Conservation (phyloP, 331 rosid genomes). For the Malus hybrid region DNA sequence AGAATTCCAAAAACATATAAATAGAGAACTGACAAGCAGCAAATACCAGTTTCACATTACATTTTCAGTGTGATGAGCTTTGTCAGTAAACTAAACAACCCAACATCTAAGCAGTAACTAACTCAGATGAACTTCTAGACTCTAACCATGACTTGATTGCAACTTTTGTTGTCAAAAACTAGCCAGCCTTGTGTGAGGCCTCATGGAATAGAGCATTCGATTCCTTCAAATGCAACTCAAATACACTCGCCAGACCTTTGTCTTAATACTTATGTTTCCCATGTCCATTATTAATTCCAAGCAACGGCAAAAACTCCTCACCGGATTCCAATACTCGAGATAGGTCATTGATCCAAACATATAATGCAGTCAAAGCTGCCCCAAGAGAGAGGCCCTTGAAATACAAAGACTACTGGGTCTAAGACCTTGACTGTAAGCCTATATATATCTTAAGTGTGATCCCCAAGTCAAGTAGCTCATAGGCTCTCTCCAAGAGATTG, state of each 20-base stretch:
- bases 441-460: slow-evolving; percentile 45
- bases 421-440: slow-evolving; percentile 52
- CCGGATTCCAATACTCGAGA: slow-evolving; percentile 51
- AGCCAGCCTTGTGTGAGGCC: slow-evolving; percentile 63
- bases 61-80: too few species aligned
- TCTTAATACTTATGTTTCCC: slow-evolving; percentile 63
- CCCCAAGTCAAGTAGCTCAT: slow-evolving; percentile 54
- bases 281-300: slow-evolving; percentile 68
- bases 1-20: slow-evolving; percentile 10
- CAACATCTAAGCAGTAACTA: slow-evolving; percentile 29
- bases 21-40: slow-evolving; percentile 9
- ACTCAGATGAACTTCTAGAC: slow-evolving; percentile 41
- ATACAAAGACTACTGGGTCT: slow-evolving; percentile 65
- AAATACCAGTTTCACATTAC: too few species aligned
- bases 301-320: slow-evolving; percentile 66
- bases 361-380: slow-evolving; percentile 68
- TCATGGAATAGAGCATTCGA: slow-evolving; percentile 71
- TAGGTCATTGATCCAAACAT: slow-evolving; percentile 78
- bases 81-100: neutral
- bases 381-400: slow-evolving; percentile 80
- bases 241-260: slow-evolving; percentile 46
- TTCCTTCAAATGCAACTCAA: slow-evolving; percentile 72
- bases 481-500: neutral
- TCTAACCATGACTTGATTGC: slow-evolving; percentile 70
- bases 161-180: slow-evolving; percentile 67